Evolutionary conservation across 495 filamentous ascomycete species (phyloP).

Genomic region (Penicillium waksmanii): DNA sequence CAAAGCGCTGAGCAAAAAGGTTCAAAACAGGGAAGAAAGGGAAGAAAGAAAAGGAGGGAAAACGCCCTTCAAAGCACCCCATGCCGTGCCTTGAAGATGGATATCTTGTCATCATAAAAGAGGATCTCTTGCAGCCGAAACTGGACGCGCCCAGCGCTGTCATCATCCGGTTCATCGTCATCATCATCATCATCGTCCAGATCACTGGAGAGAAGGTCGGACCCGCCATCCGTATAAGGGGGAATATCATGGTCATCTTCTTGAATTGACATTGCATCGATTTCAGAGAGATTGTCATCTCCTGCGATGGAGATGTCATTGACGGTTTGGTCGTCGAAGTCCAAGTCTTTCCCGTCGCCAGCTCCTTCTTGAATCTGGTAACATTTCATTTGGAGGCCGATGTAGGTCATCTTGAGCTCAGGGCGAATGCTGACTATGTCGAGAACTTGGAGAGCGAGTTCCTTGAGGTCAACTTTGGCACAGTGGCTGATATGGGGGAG

Average conservation of each 20-base stretch:
- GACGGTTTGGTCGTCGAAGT: slow-evolving; percentile 38
- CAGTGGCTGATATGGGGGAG: slow-evolving; percentile 73
- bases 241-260: slow-evolving; percentile 45
- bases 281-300: slow-evolving; percentile 37
- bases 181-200: slow-evolving; percentile 54
- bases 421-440: slow-evolving; percentile 87
- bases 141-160: slow-evolving; percentile 49
- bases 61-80: slow-evolving; percentile 60
- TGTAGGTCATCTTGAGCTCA: slow-evolving; percentile 81
- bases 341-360: slow-evolving; percentile 47
- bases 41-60: slow-evolving; percentile 5
- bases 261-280: slow-evolving; percentile 47
- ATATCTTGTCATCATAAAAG: slow-evolving; percentile 88
- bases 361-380: slow-evolving; percentile 83
- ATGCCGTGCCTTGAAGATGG: slow-evolving; percentile 80
- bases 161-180: slow-evolving; percentile 59
- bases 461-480: slow-evolving; percentile 61
- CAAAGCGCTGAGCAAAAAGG: not conserved
- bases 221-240: slow-evolving; percentile 51
- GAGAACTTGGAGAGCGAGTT: slow-evolving; percentile 81
- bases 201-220: slow-evolving; percentile 40
- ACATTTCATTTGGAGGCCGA: slow-evolving; percentile 81
- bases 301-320: slow-evolving; percentile 48
- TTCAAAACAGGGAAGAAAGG: not conserved
- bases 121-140: slow-evolving; percentile 81